A percentile compares a stretch with the other conserved stretches of the same genome.
Conservation (phyloP, 2,329 filamentous ascomycete species). For the Pseudopithomyces chartarum region DNA sequence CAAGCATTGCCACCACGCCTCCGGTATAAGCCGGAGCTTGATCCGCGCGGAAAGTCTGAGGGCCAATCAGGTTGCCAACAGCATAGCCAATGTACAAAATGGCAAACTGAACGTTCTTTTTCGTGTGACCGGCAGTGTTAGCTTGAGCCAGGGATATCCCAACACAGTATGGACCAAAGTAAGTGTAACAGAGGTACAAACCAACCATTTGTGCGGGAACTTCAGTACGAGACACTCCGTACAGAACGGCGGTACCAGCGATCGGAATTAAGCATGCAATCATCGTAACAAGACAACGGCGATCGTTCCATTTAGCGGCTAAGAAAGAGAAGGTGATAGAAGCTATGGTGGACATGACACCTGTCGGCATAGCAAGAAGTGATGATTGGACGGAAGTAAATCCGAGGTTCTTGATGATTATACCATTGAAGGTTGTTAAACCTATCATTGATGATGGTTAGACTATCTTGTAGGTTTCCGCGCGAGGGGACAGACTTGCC, state of each 20-base stretch:
- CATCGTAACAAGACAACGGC: background rate
- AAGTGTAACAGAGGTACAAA: constrained; percentile 3
- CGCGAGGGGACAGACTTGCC: constrained; percentile 32
- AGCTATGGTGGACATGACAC: constrained; percentile 1
- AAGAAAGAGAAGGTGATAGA: background rate
- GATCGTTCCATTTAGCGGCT: background rate
- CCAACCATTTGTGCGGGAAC: background rate
- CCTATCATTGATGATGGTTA: background rate
- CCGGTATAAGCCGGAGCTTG: constrained; percentile 39
- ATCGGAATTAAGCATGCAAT: background rate
- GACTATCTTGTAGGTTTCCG: background rate
- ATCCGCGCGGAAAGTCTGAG: constrained; percentile 47
- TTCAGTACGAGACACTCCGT: background rate
- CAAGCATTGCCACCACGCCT: constrained; percentile 9
- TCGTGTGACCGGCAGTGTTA: constrained; percentile 6
- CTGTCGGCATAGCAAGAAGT: constrained; percentile 2
- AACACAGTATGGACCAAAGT: constrained; percentile 2
- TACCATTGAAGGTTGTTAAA: constrained; percentile 1
- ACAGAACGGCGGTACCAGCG: background rate
- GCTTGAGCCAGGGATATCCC: constrained; percentile 1
- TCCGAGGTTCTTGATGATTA: constrained; percentile 4
- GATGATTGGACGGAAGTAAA: background rate
- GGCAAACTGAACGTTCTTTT: constrained; percentile 12
- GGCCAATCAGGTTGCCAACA: constrained; percentile 50
- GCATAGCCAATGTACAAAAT: constrained; percentile 49